Percentiles rank a stretch among this genome's conserved stretches.
phyloP scores from a whole-genome alignment of 192 early-diverging fungal species.

The Diversispora epigaea region DNA sequence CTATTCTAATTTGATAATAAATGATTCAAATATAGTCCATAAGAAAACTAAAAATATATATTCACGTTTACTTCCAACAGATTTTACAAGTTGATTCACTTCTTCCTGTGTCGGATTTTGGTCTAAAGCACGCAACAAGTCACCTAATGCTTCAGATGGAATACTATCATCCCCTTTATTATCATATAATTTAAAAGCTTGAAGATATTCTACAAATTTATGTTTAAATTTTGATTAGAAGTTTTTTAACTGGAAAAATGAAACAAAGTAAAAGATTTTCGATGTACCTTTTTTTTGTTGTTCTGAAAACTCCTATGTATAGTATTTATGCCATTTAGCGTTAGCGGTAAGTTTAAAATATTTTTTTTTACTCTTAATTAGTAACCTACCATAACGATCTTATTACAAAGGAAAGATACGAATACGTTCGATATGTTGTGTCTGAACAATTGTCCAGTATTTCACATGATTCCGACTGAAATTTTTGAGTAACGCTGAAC shows the following conservation, averaged over 20 bases:
- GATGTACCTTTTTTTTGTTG: too few species aligned
- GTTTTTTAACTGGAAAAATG: too few species aligned
- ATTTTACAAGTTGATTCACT: constrained; percentile 60
- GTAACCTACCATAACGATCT: too few species aligned
- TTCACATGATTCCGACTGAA: not conserved
- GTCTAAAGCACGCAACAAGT: constrained; percentile 73
- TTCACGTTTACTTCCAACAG: constrained; percentile 43
- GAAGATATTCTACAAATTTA: constrained; percentile 63
- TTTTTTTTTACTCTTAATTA: too few species aligned
- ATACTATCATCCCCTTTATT: constrained; percentile 72
- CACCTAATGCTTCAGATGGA: constrained; percentile 63
- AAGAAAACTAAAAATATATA: constrained; percentile 12
- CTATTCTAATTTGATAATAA: not conserved
- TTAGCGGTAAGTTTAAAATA: too few species aligned
- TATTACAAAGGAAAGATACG: too few species aligned
- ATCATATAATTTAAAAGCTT: constrained; percentile 80
- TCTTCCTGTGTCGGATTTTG: constrained; percentile 80
- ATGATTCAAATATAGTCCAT: not conserved
- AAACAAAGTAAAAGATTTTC: too few species aligned
- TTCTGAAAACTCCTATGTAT: too few species aligned
- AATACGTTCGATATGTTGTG: too few species aligned
- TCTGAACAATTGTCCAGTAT: too few species aligned
- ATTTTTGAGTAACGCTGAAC: not conserved
- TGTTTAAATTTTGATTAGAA: too few species aligned
- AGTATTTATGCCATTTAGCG: too few species aligned